Evolutionary conservation across 768 basidiomycete genomes (phyloP).

Genomic region (Tephrocybe sp.): DNA sequence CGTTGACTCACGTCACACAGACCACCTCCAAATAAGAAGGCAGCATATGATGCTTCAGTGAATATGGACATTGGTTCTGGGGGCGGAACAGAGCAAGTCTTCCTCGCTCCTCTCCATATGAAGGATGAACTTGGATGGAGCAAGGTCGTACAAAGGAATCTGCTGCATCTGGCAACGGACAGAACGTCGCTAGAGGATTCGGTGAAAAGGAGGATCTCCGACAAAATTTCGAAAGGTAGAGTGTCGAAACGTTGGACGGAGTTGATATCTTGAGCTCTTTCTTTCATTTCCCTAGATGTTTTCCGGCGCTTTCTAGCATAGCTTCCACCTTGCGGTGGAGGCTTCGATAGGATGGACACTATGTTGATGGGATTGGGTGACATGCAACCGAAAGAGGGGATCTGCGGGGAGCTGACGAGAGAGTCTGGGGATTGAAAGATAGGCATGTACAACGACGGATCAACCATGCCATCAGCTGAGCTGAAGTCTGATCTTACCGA

Average conservation of each 20-base stretch:
- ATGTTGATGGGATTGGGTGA: no score
- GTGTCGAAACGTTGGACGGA: slow-evolving; percentile 9
- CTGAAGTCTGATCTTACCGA: no score
- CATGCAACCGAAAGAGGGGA: no score
- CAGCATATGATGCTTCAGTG: slow-evolving; percentile 60
- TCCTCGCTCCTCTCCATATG: slow-evolving; percentile 59
- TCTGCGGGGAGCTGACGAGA: no score
- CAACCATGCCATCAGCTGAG: no score
- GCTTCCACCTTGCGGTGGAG: no score
- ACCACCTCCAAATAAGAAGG: slow-evolving; percentile 59
- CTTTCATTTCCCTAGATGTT: not conserved
- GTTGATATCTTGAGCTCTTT: not conserved
- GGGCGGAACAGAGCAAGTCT: slow-evolving; percentile 19
- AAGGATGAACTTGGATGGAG: slow-evolving; percentile 40
- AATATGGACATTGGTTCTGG: slow-evolving; percentile 30
- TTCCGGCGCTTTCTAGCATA: not conserved
- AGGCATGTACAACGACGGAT: no score
- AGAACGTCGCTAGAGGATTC: slow-evolving; percentile 55
- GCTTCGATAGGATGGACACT: no score
- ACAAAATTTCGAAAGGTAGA: slow-evolving; percentile 62
- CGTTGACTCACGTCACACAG: slow-evolving; percentile 45
- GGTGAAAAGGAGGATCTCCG: slow-evolving; percentile 55
- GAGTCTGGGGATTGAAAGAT: no score
- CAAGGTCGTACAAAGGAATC: slow-evolving; percentile 48
- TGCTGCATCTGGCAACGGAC: slow-evolving; percentile 56